Percentiles rank a stretch among this genome's conserved stretches.
phyloP scores from a whole-genome alignment of 2,329 filamentous ascomycete genomes.

The Trichoderma atroviride region DNA sequence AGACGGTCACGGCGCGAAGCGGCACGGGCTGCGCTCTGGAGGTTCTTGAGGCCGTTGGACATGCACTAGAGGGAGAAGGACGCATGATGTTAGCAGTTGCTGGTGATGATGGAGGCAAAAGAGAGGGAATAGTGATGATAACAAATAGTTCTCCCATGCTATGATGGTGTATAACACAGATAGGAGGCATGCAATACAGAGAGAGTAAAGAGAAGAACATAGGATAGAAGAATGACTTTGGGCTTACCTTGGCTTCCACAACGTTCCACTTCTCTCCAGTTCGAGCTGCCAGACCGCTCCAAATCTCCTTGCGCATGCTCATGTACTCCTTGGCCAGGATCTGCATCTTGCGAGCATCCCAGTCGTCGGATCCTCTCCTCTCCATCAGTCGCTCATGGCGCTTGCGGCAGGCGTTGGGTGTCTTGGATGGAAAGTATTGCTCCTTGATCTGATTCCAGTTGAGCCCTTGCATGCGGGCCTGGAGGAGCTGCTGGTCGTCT shows the following conservation, averaged over 20 bases:
- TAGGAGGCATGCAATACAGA: not conserved
- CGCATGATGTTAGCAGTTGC: constrained; percentile 26
- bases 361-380: constrained; percentile 72
- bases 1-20: constrained; percentile 66
- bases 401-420: constrained; percentile 83
- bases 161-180: not conserved
- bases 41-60: constrained; percentile 80
- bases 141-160: not conserved
- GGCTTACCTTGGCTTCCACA: constrained; percentile 62
- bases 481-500: constrained; percentile 74
- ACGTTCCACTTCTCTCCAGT: constrained; percentile 84
- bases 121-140: not conserved
- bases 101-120: not conserved
- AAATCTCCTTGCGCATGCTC: constrained; percentile 78
- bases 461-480: constrained; percentile 71
- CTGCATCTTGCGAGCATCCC: constrained; percentile 76
- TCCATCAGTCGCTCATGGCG: constrained; percentile 84
- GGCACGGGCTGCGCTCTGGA: constrained; percentile 69
- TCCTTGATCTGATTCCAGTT: constrained; percentile 83
- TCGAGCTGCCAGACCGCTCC: constrained; percentile 70
- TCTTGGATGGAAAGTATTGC: constrained; percentile 76
- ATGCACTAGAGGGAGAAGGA: constrained; percentile 62
- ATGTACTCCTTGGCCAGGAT: constrained; percentile 77
- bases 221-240: not conserved
- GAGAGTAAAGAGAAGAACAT: not conserved